Base-by-base conservation (phyloP, 345 rosid species). In the Excoecaria agallocha region DNA sequence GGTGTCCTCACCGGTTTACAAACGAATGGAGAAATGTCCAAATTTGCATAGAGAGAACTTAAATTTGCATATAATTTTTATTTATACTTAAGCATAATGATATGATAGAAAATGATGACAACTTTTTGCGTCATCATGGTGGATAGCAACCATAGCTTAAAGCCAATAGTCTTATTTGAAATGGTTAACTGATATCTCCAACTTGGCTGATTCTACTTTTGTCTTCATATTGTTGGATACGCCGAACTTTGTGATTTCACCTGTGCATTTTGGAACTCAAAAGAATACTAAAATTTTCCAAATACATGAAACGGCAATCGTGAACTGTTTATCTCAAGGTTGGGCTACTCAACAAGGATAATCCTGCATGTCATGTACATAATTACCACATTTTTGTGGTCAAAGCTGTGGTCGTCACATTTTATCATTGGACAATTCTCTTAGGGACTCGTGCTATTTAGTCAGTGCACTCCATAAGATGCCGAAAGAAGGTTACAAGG, bases 11-110 rank as follows among this genome's bases (percentile, higher is more conserved):
- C 8, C 1, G 12, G 37, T 69, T 74, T 55, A 17, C 41, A 50
- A 30, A 37, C 2, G 5, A 76, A 60, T 63, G 43, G 35, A 62
- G 58, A 61, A 72, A 51, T 66, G 67, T 61, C 77, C 67, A 68
- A 54, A 51, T 17, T 35, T 66, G 39, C 73, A 22, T 43, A 49
- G 20, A 30, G 43, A 41, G 22, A 45, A 70, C 62, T 48, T 11
- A 19, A 64, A 38, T 49, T 19, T 19, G 49, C 50, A 12, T 16
- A 41, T 60, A 12, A 17, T 48, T 60, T 19, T 38, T 70, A 8
- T 41, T 46, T 57, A 39, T 12, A 20, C 61, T 56, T 19, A 61
- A 54, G 66, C 70, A 63, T 25, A 30, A n/a, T 69, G 71, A 78
- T 63, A 68, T 63, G 68, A 69, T 69, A 20, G 49, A 49, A 64